Percentiles rank a stretch among this genome's conserved stretches.
Evolutionary conservation across 2,329 filamentous ascomycete genomes (phyloP).

Genomic region (Colletotrichum simmondsii): DNA sequence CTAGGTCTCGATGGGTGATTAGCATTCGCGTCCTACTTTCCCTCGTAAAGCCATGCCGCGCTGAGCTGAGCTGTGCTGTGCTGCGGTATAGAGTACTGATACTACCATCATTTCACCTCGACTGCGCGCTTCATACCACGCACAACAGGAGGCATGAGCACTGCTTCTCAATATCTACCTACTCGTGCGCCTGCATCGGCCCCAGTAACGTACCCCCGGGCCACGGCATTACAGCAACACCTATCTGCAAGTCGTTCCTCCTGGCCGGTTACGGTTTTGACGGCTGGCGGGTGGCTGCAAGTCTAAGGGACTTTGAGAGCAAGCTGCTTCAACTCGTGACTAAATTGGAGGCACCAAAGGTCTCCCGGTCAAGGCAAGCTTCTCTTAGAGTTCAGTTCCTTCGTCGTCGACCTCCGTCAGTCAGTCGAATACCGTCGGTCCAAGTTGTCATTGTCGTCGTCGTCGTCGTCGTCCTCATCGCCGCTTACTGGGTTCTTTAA

Average conservation of each 20-base stretch:
- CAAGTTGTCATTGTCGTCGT: conserved; percentile 4
- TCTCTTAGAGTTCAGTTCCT: conserved; percentile 24
- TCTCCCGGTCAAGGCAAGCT: conserved; percentile 10
- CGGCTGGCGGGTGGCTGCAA: conserved; percentile 19
- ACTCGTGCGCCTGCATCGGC: background rate
- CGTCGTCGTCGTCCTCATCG: background rate
- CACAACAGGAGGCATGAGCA: background rate
- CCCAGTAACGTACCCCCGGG: background rate
- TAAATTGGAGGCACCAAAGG: conserved; percentile 16
- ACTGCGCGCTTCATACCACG: background rate
- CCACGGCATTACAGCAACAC: conserved; percentile 1
- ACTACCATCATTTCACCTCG: background rate
- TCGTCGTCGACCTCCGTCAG: conserved; percentile 21
- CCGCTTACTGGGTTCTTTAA: conserved; percentile 26
- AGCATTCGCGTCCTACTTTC: conserved; percentile 16
- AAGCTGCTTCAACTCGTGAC: conserved; percentile 18
- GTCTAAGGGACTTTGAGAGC: conserved; percentile 17
- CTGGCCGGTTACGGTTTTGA: conserved; percentile 17
- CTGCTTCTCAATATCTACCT: background rate
- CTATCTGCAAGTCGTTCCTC: conserved; percentile 4
- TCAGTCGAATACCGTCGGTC: conserved; percentile 11
- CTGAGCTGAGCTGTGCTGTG: background rate
- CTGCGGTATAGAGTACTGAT: background rate
- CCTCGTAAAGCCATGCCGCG: conserved; percentile 2
- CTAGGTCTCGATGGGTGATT: conserved; percentile 23